Evolutionary conservation across 371 early-diverging fungal species (phyloP), one percentile per base, ranked within the genome.

Genomic region (Mortierella sp.): DNA sequence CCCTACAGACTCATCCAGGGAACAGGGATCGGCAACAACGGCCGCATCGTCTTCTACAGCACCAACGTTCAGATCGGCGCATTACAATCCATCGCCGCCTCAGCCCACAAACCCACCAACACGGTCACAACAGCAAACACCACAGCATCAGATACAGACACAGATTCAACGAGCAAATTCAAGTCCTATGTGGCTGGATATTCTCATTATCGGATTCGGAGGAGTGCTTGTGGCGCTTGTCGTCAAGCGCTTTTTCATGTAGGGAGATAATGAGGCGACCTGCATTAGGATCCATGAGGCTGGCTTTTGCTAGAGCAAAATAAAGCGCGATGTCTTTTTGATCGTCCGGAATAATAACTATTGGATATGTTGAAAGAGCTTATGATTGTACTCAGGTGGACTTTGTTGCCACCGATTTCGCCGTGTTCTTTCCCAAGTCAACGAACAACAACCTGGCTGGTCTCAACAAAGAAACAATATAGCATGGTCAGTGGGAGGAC

Each of bases 101-200:
- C 38, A n/a, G 60, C 65, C 65, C 26, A 38, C 31, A 47, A 42
- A 19, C 50, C 7, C 34, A 45, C 44, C 54, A 77, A 42, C 31
- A 34, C 50, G 52, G 38, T 63, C 68, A 70, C 81, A 57, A 31
- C 54, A 38, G 4, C 76, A 57, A 54, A 26, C 48, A 60, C 79
- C 74, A 11, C 63, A 34, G 31, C 50, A 38, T 5, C 76, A 57
- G 72, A 48, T 44, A 34, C 70, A 54, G 72, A 48, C 48, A 34
- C 70, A 54, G 31, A 58, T 60, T 44, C 70, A 77, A 13, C 68
- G 70, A 7, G 77, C 72, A 3, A 42, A 42, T 9, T 68, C 68
- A 10, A 68, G 68, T 21, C 86, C 86, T 4, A 52, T 90, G 24
- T 92, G 92, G 92, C 73, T 92, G 21, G 92, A 92, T 83, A 89